Conservation (phyloP, 352 stramenopile species). For the Thraustochytrium sp. region DNA sequence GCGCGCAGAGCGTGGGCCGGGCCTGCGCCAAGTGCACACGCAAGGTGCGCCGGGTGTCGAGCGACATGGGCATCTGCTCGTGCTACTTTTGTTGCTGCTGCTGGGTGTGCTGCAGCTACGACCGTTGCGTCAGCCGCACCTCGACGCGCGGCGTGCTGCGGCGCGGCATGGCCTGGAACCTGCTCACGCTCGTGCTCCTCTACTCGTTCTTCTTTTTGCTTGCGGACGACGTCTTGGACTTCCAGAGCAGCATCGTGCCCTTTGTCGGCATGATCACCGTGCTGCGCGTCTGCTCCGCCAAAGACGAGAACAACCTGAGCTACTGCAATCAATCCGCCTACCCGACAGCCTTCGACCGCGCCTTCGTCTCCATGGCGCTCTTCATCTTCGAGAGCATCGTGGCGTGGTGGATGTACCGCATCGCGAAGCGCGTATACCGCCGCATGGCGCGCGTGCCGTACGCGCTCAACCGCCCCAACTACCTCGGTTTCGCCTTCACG, state of each 20-base stretch:
- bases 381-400: not conserved
- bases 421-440: not conserved
- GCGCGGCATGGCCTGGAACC: not conserved
- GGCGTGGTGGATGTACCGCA: not conserved
- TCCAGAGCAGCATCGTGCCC: not conserved
- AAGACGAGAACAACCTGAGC: not conserved
- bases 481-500: conserved; percentile 30
- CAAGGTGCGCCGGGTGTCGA: not conserved
- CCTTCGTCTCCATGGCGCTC: not conserved
- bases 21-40: not conserved
- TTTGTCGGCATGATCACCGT: conserved; percentile 28
- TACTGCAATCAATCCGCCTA: not conserved
- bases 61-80: not conserved
- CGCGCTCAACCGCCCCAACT: conserved; percentile 22
- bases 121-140: not conserved
- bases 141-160: not conserved
- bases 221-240: not conserved
- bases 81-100: conserved; percentile 32
- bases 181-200: not conserved
- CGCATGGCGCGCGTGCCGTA: not conserved
- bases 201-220: not conserved
- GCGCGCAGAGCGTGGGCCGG: not conserved
- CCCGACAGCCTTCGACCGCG: not conserved
- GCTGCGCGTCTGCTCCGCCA: not conserved
- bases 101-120: conserved; percentile 16